Percentiles rank a stretch among this genome's conserved stretches.
phyloP scores from a whole-genome alignment of 495 filamentous ascomycete genomes.

The Aspergillus heteromorphus region DNA sequence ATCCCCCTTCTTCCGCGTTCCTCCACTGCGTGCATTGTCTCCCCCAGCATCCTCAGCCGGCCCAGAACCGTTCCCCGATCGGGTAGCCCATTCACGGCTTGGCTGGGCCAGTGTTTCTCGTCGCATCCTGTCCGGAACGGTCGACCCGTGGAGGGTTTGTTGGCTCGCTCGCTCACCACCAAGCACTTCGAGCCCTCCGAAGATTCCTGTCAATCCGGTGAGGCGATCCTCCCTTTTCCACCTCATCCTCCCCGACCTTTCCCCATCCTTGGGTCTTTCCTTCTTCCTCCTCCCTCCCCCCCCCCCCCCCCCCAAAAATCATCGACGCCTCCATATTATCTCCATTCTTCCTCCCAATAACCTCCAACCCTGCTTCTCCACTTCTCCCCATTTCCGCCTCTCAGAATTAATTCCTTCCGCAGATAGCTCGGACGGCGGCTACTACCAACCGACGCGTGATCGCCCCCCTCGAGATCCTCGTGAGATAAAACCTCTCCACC shows the following conservation, averaged over 20 bases:
- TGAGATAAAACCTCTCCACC: conserved; percentile 1
- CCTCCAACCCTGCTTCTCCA: conserved; percentile 19
- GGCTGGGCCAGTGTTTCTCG: conserved; percentile 6
- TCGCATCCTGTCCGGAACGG: conserved; percentile 6
- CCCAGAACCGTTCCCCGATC: not conserved
- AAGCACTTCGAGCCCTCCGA: conserved; percentile 9
- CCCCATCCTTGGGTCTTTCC: conserved; percentile 8
- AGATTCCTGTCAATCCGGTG: conserved; percentile 19
- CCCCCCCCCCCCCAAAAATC: conserved; percentile 8
- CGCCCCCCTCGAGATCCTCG: conserved; percentile 11
- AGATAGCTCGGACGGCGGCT: conserved; percentile 11
- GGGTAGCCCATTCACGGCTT: conserved; percentile 6
- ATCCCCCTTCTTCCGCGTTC: conserved; percentile 2
- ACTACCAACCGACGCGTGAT: conserved; percentile 18
- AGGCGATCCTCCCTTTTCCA: conserved; percentile 12
- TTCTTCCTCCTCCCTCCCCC: conserved; percentile 7
- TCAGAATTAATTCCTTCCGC: conserved; percentile 12
- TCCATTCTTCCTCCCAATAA: conserved; percentile 22
- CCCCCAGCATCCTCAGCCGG: not conserved
- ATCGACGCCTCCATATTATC: conserved; percentile 7
- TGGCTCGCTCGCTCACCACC: conserved; percentile 15
- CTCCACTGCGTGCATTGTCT: conserved; percentile 1
- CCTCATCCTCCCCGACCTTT: not conserved
- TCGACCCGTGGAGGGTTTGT: conserved; percentile 17
- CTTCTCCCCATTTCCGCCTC: conserved; percentile 14